A percentile compares a stretch with the other conserved stretches of the same genome.
These are phyloP conservation scores for Tripterygium wilfordii DNA, from an alignment of 177 flowering plant genomes.

Conservation along the genomic window DNA sequence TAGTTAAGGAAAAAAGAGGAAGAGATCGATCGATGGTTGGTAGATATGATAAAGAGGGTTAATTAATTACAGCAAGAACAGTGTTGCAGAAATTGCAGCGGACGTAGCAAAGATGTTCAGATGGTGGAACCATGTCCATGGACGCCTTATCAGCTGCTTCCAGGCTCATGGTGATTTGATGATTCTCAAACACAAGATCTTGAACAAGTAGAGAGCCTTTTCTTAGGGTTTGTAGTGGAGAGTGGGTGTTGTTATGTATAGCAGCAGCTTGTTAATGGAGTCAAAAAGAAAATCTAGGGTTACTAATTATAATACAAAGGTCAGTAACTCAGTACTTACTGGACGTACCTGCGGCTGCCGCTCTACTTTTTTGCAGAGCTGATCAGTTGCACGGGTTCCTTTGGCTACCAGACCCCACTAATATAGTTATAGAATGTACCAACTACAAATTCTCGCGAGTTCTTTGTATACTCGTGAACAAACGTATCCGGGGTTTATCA, in stretches of 20 bases:
- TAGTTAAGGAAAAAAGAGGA: not conserved
- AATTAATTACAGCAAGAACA: slow-evolving; percentile 70
- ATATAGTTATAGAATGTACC: no score
- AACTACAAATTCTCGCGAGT: no score
- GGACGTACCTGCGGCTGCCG: slow-evolving; percentile 4
- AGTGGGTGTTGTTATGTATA: no score
- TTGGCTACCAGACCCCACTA: no score
- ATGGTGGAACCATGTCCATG: slow-evolving; percentile 48
- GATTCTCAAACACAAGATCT: not conserved
- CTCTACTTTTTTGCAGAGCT: slow-evolving; percentile 7
- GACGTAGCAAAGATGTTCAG: slow-evolving; percentile 83
- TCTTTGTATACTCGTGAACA: no score
- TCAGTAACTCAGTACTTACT: no score
- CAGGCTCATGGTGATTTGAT: no score
- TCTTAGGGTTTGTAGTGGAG: slow-evolving; percentile 5
- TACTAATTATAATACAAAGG: slow-evolving; percentile 13
- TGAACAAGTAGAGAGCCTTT: not conserved
- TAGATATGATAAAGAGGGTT: not conserved
- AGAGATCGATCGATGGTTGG: not conserved
- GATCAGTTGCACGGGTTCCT: not conserved
- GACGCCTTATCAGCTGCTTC: slow-evolving; percentile 24
- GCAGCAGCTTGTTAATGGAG: no score
- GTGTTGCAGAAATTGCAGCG: slow-evolving; percentile 97
- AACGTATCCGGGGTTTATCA: no score
- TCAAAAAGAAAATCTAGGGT: slow-evolving; percentile 23